phyloP scores from a whole-genome alignment of 2,329 filamentous ascomycete species.

The Hymenoscyphus fraxineus region DNA sequence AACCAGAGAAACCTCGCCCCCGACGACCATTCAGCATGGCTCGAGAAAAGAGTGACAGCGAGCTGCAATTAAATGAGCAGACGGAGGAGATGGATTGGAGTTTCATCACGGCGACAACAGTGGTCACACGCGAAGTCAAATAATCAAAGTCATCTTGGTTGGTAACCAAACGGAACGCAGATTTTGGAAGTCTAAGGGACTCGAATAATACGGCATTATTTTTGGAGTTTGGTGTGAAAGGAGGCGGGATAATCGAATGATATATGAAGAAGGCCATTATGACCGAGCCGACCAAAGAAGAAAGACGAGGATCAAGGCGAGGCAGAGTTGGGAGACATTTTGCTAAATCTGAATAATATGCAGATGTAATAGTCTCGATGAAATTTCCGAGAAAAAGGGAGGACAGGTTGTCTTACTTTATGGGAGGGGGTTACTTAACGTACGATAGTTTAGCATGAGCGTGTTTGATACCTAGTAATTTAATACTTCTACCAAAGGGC shows the following conservation, averaged over 20 bases:
- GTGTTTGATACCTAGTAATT: neutral
- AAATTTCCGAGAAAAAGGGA: neutral
- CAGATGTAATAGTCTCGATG: conserved; percentile 3
- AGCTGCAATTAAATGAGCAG: conserved; percentile 18
- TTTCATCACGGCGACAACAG: conserved; percentile 9
- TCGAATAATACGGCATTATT: neutral
- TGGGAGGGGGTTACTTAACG: too few relatives aligned
- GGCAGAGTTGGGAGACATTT: conserved; percentile 5
- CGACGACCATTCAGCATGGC: conserved; percentile 3
- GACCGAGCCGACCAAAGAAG: neutral
- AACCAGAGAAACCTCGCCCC: conserved; percentile 12
- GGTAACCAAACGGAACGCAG: neutral
- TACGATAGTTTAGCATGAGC: neutral
- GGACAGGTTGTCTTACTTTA: too few relatives aligned
- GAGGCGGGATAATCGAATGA: neutral
- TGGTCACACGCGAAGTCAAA: conserved; percentile 3
- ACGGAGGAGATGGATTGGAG: neutral
- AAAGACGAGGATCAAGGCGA: neutral
- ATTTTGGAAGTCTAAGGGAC: neutral
- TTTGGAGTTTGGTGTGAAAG: neutral
- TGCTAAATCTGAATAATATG: conserved; percentile 3
- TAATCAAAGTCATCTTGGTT: neutral
- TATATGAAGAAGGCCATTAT: neutral
- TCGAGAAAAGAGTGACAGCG: conserved; percentile 18
- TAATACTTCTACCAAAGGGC: neutral